Percentiles rank a stretch among this genome's conserved stretches.
Evolutionary conservation across 441 rosid species (phyloP).

Genomic region (Daphne laureola): DNA sequence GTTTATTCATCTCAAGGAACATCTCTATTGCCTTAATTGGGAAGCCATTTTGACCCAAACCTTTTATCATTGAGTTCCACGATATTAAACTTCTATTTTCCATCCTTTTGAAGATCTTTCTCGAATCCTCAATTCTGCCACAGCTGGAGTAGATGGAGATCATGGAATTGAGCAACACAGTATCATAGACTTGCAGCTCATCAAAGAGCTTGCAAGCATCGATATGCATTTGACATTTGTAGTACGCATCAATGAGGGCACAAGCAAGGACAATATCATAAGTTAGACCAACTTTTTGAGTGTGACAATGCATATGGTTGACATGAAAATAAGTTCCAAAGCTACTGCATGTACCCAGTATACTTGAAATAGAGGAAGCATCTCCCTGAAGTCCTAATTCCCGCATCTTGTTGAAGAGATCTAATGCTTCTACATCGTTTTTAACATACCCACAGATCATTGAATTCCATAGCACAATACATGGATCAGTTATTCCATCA

Average conservation of each 20-base stretch:
- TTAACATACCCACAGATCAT: constrained; percentile 63
- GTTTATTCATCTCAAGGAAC: constrained; percentile 53
- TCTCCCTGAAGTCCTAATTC: constrained; percentile 30
- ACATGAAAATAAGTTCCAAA: constrained; percentile 22
- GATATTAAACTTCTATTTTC: constrained; percentile 61
- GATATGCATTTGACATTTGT: constrained; percentile 46
- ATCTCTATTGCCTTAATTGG: constrained; percentile 53
- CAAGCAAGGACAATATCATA: constrained; percentile 41
- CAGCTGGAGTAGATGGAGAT: constrained; percentile 59
- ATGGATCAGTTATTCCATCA: constrained; percentile 23
- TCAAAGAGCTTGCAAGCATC: constrained; percentile 64
- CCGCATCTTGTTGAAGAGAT: constrained; percentile 51
- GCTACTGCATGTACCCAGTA: constrained; percentile 49
- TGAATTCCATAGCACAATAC: constrained; percentile 66
- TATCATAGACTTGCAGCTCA: constrained; percentile 56
- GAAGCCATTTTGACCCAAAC: constrained; percentile 65
- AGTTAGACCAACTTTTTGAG: constrained; percentile 39
- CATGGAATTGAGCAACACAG: constrained; percentile 69
- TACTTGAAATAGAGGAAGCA: constrained; percentile 40
- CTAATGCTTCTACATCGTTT: constrained; percentile 42
- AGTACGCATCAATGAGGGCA: constrained; percentile 58
- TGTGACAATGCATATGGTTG: constrained; percentile 55
- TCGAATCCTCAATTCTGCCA: constrained; percentile 73
- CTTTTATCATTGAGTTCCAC: constrained; percentile 80
- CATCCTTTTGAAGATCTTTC: constrained; percentile 44